Base-by-base conservation (phyloP, 768 basidiomycete genomes). In the Lactifluus pinguis region DNA sequence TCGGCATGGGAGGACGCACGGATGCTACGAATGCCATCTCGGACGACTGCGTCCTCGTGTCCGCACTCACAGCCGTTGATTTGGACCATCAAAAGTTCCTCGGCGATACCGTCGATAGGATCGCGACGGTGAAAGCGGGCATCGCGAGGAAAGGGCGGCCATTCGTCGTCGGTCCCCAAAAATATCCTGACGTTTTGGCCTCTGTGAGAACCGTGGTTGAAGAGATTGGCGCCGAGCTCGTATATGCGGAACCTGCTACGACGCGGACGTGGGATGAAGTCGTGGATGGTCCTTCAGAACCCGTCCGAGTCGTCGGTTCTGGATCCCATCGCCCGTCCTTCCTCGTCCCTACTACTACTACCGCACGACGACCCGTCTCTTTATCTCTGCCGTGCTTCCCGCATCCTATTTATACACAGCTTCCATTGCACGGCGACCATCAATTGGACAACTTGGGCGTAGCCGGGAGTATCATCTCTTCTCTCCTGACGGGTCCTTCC, bases 1-100 rank as follows among this genome's bases (percentile, higher is more conserved):
- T 93, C 10, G 95, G 97, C 0, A 86, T 99, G 87, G 97, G 97
- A 0, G 97, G 97, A 5, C 78, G 83, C 3, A 73, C 87, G 53
- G 97, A 98, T 70, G 95, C 97, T 19, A 99, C 97, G 3, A 99
- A 99, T 70, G 80, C 89, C 56, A 82, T 98, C 19, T 81, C 89
- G 2, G 81, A 86, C 49, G 76, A 80, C 0, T 75, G 75, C 53
- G 80, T 95, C 45, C 72, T 92, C 36, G 83, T 86, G 1, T 91
- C 89, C n/a, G 88, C 84, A 36, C 76, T 98, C 30, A 92, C 94
- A 0, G 74, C 85, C 3, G 89, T 98, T 21, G 95, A 93, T 71
- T 75, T 98, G 47, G 97, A 99, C 73, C 97, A 98, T 72, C 92
- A 95, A 65, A 81, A 81, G 4, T 93, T 95, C 69, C 79, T 99